Base-by-base conservation (phyloP, 148 eudicot species). In the Rhododendron kiyosumense region DNA sequence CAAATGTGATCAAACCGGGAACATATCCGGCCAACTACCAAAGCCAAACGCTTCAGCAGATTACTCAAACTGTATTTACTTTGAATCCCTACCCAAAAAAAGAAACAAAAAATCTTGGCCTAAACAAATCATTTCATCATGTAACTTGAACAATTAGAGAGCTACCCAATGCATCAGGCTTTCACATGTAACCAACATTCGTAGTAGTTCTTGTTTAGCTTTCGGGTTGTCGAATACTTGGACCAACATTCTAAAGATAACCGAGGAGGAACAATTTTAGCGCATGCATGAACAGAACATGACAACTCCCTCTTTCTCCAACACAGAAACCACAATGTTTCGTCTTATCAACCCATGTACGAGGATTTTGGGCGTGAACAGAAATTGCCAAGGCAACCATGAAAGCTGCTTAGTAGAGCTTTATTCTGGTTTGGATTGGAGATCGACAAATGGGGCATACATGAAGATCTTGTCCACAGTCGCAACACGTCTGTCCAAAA, bases 401-500 rank as follows among this genome's bases (percentile, higher is more conserved):
- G 15, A 54, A 84, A 74, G 52, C 52, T 38, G 51, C 85, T 89
- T 84, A 95, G 90, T 92, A 95, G 67, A 95, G 98, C 93, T 92
- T 95, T 83, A 95, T 95, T 89, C 95, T 91, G 38, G 97, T 91
- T 69, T 91, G 87, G 32, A 95, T 95, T 30, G 61, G 79, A 84
- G 93, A 92, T 12, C 98, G 93, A 88, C 98, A 95, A 26, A 94
- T 94, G 4, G 98, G 97, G 85, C 99, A 96, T 49, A 41, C 52
- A 71, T 92, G 87, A 57, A 96, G 97, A 46, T 89, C 93, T 89
- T 89, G 89, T 12, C 99, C 99, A 74, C 99, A 96, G 2, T 95
- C 98, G 43, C 93, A 90, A 87, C 99, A 96, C 38, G 98, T 94
- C 98, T 93, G 91, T 86, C 82, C 84, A 84, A 57, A 41, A 79